These are phyloP conservation scores for Anastatica hierochuntica DNA, from an alignment of 345 rosid species.

Conservation along the genomic window DNA sequence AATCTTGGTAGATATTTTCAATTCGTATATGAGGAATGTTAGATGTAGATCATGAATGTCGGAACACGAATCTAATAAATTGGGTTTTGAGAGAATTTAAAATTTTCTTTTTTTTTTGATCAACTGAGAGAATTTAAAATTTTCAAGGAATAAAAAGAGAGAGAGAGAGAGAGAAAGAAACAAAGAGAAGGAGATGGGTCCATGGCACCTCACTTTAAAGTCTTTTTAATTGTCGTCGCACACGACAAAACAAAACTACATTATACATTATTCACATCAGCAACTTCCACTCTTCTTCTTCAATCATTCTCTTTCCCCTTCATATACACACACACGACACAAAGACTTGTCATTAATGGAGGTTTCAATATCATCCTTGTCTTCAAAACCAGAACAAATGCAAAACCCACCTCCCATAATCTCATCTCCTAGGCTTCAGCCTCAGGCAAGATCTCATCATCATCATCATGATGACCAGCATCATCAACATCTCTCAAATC, in stretches of 20 bases:
- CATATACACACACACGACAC: not conserved
- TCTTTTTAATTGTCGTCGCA: conserved; percentile 27
- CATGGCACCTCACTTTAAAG: conserved; percentile 29
- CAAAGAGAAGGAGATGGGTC: conserved; percentile 26
- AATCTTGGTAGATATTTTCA: conserved; percentile 6
- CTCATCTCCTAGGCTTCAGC: conserved; percentile 39
- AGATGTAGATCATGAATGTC: conserved; percentile 3
- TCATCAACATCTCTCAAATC: conserved; percentile 40
- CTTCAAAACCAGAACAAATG: conserved; percentile 33
- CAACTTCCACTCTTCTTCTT: conserved; percentile 25
- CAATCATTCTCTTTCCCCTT: conserved; percentile 19
- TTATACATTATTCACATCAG: conserved; percentile 27
- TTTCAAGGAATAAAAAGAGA: not conserved
- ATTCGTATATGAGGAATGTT: conserved; percentile 8
- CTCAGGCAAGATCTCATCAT: conserved; percentile 25
- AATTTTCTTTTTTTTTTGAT: too few relatives aligned
- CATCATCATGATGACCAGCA: conserved; percentile 51
- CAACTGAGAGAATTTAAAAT: not conserved
- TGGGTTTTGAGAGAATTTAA: not conserved
- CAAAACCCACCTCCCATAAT: conserved; percentile 42
- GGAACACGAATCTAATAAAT: conserved; percentile 18
- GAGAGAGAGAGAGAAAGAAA: conserved; percentile 3
- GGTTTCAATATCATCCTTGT: conserved; percentile 30
- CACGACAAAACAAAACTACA: conserved; percentile 26
- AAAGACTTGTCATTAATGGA: conserved; percentile 38